These are phyloP conservation scores for Isochrysis galbana DNA, from an alignment of 78 protist genomes.

Conservation along the genomic window DNA sequence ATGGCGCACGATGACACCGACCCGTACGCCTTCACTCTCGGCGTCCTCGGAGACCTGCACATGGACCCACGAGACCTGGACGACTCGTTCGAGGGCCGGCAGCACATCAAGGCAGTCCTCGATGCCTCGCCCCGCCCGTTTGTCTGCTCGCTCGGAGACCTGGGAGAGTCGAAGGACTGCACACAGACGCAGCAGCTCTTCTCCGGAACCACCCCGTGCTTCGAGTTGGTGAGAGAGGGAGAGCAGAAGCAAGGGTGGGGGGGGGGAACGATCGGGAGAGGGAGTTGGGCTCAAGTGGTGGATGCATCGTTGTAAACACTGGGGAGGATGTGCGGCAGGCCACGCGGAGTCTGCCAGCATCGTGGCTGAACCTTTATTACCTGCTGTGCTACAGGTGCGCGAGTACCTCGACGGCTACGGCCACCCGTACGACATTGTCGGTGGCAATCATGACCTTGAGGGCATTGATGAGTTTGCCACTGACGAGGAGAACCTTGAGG, in stretches of 20 bases:
- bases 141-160: not conserved
- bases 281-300: too few relatives aligned
- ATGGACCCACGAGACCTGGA: not conserved
- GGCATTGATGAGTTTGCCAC: slow-evolving; percentile 38
- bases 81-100: not conserved
- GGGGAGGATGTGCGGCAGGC: too few relatives aligned
- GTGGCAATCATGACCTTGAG: slow-evolving; percentile 30
- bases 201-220: not conserved
- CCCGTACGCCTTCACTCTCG: not conserved
- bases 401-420: not conserved
- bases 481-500: slow-evolving; percentile 28
- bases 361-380: too few relatives aligned
- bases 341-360: too few relatives aligned
- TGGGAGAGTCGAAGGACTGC: not conserved
- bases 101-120: not conserved
- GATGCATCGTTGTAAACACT: too few relatives aligned
- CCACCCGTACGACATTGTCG: not conserved
- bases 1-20: too few relatives aligned
- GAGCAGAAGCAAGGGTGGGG: too few relatives aligned
- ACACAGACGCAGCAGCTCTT: not conserved
- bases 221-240: not conserved
- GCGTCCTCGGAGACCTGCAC: not conserved
- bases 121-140: not conserved
- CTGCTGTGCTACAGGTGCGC: too few relatives aligned
- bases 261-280: too few relatives aligned